Evolutionary conservation across 2,329 filamentous ascomycete species (phyloP).

Genomic region (Scleromitrula shiraiana): DNA sequence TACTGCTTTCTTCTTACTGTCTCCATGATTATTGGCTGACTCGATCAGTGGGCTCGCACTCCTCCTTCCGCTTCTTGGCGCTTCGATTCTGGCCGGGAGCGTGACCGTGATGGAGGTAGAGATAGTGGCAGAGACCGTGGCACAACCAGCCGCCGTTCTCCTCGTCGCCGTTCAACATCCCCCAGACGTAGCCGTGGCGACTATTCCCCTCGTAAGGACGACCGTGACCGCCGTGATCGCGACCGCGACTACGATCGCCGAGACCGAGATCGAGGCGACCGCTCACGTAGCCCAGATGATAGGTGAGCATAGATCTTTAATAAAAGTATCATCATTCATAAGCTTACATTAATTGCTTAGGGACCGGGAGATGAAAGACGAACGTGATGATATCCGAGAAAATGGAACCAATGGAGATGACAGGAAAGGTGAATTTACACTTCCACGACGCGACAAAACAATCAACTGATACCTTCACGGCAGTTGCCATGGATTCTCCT

Average conservation of each 20-base stretch:
- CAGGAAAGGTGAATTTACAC: slow-evolving; percentile 62
- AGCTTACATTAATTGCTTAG: slow-evolving; percentile 19
- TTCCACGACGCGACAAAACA: slow-evolving; percentile 16
- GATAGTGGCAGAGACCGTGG: slow-evolving; percentile 15
- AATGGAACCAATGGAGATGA: slow-evolving; percentile 79
- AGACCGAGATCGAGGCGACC: slow-evolving; percentile 49
- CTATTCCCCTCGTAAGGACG: slow-evolving; percentile 83
- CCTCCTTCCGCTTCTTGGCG: slow-evolving; percentile 97
- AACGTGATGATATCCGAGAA: slow-evolving; percentile 67
- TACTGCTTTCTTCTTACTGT: not conserved
- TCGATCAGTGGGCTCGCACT: slow-evolving; percentile 96
- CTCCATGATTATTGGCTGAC: slow-evolving; percentile 4
- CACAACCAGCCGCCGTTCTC: slow-evolving; percentile 44
- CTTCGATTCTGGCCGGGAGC: slow-evolving; percentile 85
- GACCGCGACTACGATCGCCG: slow-evolving; percentile 69
- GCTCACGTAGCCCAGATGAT: slow-evolving; percentile 62
- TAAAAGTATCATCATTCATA: not conserved
- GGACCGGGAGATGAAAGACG: slow-evolving; percentile 43
- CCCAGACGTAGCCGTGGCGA: slow-evolving; percentile 67
- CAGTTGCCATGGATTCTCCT: slow-evolving; percentile 62
- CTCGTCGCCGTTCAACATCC: slow-evolving; percentile 65
- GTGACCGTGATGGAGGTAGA: slow-evolving; percentile 44
- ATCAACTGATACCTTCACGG: slow-evolving; percentile 23
- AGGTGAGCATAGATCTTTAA: slow-evolving; percentile 36
- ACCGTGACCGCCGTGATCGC: slow-evolving; percentile 71